Evolutionary conservation across 495 filamentous ascomycete genomes (phyloP), one percentile per base, ranked within the genome.

Genomic region (Pyronema domesticum): DNA sequence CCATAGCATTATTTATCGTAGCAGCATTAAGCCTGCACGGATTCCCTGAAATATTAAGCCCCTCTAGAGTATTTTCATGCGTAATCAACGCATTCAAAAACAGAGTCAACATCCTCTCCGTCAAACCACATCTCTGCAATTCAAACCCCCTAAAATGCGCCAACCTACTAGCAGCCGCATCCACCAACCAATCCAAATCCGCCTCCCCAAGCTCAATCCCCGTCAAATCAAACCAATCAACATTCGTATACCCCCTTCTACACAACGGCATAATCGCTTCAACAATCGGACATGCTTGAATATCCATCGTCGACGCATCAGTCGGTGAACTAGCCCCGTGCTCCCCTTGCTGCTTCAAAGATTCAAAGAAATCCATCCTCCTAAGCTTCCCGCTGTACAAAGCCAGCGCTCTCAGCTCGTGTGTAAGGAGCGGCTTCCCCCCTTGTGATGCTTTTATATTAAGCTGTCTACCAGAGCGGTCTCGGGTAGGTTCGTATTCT

Each of bases 181-280:
- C 78, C 44, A 83, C 80, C 35, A 74, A 58, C 59, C 70, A 71
- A 55, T 88, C 83, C 43, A 93, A 68, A 68, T 93, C 87, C 1
- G 77, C 78, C 46, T 91, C 83, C 37, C 81, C 82, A n/a, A 93
- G 73, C 58, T 82, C 76, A 62, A 94, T 94, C 10, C 85, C 86
- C 53, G 80, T 86, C 52, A 96, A 68, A 45, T 76, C 76, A 45
- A 96, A 78, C 78, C 80, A 94, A 67, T 80, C 85, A 53, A 82
- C 81, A 65, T 78, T 85, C 7, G 81, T 95, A 62, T 77, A 73
- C 64, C 81, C 78, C 58, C 73, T 78, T 50, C 74, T 79, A 68
- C 81, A 93, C 15, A 84, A 72, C 13, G 86, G 82, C 62, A 86
- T 80, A 5, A 94, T 70, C 13, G 85, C 86, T 50, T 87, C 81